Evolutionary conservation across 2,329 filamentous ascomycete species (phyloP), one percentile per base, ranked within the genome.

Genomic region (Trichoderma sp.): DNA sequence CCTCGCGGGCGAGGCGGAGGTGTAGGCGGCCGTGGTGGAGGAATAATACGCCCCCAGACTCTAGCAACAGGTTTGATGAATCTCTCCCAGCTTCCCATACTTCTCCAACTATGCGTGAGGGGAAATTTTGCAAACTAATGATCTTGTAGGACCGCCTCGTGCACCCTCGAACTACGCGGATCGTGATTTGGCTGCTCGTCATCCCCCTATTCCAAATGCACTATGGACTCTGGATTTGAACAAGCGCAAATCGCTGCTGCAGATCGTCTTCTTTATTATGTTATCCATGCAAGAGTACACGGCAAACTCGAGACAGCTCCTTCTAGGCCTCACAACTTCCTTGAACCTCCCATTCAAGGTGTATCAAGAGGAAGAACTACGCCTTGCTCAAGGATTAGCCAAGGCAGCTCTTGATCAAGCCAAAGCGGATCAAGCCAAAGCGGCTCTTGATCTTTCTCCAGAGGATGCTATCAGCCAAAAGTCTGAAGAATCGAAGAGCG

Each of bases 281-380:
- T 82, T 97, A 3, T 94, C 92, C 3, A 82, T 97, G 15, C 91
- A 96, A 77, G 89, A 92, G 74, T 97, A 96, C 80, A 88, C 86
- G 55, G 88, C 92, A 5, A 90, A 93, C 76, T 92, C 93, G 3
- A 88, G 93, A 13, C 85, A 93, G 3, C 83, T 96, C 23, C 85
- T 97, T 67, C 82, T 94, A 17, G 86, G 92, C 74, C 79, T 95
- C 53, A 86, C 92, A 2, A 91, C 90, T 2, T 93, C 92, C 7
- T 83, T 97, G 11, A 85, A 89, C n/a, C 82, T 97, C 30, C 87
- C 91, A 0, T 81, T 91, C 28, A 86, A 86, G 39, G 81, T 90
- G 4, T 84, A 96, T 12, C 87, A 90, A 43, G 86, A 90, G 58
- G 90, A 95, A 70, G 94, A 98, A 79, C 86, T 88, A 57, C 90